Base-by-base conservation (phyloP, 768 basidiomycete species). In the Termitomyces sp. region DNA sequence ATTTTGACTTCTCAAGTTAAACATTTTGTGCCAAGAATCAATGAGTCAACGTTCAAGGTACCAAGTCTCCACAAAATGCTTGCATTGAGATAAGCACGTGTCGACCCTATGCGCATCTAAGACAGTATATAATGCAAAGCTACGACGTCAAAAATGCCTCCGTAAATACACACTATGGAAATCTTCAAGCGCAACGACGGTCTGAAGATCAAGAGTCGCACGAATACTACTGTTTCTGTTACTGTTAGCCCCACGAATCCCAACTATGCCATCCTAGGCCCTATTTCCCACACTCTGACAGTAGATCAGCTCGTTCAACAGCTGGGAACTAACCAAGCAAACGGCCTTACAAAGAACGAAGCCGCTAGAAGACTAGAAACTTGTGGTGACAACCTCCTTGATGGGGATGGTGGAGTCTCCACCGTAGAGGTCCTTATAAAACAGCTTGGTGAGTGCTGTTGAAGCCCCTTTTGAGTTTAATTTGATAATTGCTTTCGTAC, bases 261-360 rank as follows among this genome's bases (percentile, higher is more conserved):
- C 27, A 64, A 74, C 52, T 72, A 72, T 48, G 56, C 67, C 2
- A 69, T 69, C 26, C 60, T 72, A 48, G 68, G 67, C 3, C 63
- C 69, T n/a, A 64, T 59, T 39, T 73, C 73, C 16, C 74, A 76
- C 54, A 72, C 68, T n/a, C 52, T 70, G 27, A 62, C 70, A 7
- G 50, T 68, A 32, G 59, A 67, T 37, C 68, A 71, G 24, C 65
- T 75, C 22, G 53, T 65, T 18, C 68, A 70, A n/a, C 69, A 72
- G 47, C 56, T 74, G 39, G 71, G 72, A 9, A 72, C 71, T 0
- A 72, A 70, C 9, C 61, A 60, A n/a, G 64, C 54, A 20, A 69
- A 75, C 63, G 75, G 75, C 8, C 65, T 76, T 14, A 69, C 74
- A 14, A 73, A 69, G 49, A 72, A 72, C 54, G 75, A 73, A 58